Conservation (phyloP, 441 rosid species). For the Erodium trifolium region DNA sequence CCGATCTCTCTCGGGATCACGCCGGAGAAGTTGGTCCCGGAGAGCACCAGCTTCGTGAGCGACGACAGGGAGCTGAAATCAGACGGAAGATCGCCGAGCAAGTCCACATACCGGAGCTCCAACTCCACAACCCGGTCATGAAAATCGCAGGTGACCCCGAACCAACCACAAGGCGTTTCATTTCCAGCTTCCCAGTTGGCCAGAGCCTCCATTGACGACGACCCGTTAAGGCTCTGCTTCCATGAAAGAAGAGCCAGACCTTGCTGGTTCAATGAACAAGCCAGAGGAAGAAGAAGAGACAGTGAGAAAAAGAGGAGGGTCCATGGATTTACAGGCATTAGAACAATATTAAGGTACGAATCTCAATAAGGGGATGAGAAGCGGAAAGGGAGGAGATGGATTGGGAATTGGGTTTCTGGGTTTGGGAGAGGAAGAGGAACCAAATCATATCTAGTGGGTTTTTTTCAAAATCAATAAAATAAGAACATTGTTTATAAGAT, state of each 20-base stretch:
- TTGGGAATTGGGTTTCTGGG: constrained; percentile 31
- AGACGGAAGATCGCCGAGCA: constrained; percentile 39
- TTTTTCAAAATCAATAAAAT: neutral
- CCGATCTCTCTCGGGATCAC: constrained; percentile 40
- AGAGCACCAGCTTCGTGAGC: constrained; percentile 40
- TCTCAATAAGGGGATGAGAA: constrained; percentile 34
- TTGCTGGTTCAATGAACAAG: no score
- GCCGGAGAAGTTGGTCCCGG: constrained; percentile 57
- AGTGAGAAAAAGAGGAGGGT: no score
- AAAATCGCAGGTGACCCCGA: constrained; percentile 39
- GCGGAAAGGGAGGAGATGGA: constrained; percentile 18
- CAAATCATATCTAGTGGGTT: constrained; percentile 46
- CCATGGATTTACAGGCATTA: no score
- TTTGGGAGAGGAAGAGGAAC: constrained; percentile 26
- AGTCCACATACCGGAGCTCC: constrained; percentile 41
- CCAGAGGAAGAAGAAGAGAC: no score
- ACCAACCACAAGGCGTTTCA: constrained; percentile 51
- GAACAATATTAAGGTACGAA: constrained; percentile 25
- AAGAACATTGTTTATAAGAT: no score
- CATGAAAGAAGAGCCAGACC: constrained; percentile 24
- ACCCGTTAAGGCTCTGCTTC: constrained; percentile 38
- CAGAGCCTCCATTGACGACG: constrained; percentile 25
- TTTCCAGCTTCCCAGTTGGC: constrained; percentile 31
- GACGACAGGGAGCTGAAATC: constrained; percentile 38
- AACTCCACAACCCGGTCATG: constrained; percentile 31